Evolutionary conservation across 1,139 yeast species (phyloP).

Genomic region (Casaregolazyma lundiana): DNA sequence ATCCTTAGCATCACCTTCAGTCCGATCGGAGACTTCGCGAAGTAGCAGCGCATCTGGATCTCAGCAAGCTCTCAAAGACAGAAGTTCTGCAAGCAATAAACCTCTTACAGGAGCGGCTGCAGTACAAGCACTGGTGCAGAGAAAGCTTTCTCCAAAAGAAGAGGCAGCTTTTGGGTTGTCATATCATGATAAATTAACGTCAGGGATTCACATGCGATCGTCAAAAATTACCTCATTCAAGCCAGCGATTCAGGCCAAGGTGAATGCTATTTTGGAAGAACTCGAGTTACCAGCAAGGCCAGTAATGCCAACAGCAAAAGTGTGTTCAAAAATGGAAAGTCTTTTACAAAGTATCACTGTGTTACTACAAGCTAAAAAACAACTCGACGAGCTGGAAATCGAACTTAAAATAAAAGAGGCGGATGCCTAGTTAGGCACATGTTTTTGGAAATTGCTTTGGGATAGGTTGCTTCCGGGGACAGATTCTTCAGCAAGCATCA

Average conservation of each 20-base stretch:
- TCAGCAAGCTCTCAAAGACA: constrained; percentile 20
- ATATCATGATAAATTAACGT: constrained; percentile 71
- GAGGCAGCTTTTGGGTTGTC: constrained; percentile 82
- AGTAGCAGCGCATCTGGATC: constrained; percentile 1
- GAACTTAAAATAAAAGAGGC: constrained; percentile 59
- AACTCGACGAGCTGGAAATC: constrained; percentile 79
- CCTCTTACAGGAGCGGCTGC: constrained; percentile 28
- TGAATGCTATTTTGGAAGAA: constrained; percentile 69
- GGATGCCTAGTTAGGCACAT: constrained; percentile 10
- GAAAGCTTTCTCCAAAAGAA: constrained; percentile 67
- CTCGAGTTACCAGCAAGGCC: constrained; percentile 75
- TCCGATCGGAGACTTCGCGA: constrained; percentile 38
- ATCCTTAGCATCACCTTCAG: constrained; percentile 34
- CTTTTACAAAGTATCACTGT: constrained; percentile 67
- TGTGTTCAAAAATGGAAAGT: constrained; percentile 75
- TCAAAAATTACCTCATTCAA: constrained; percentile 56
- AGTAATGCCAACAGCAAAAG: constrained; percentile 79
- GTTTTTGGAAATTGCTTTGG: not conserved
- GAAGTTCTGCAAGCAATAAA: constrained; percentile 29
- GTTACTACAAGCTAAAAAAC: constrained; percentile 78
- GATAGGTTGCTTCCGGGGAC: not conserved
- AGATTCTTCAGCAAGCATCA: not conserved
- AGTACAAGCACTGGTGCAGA: constrained; percentile 42
- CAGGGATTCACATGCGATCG: constrained; percentile 80
- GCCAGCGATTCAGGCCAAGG: constrained; percentile 73